Conservation (phyloP, 768 basidiomycete species). For the Inosperma sp. region DNA sequence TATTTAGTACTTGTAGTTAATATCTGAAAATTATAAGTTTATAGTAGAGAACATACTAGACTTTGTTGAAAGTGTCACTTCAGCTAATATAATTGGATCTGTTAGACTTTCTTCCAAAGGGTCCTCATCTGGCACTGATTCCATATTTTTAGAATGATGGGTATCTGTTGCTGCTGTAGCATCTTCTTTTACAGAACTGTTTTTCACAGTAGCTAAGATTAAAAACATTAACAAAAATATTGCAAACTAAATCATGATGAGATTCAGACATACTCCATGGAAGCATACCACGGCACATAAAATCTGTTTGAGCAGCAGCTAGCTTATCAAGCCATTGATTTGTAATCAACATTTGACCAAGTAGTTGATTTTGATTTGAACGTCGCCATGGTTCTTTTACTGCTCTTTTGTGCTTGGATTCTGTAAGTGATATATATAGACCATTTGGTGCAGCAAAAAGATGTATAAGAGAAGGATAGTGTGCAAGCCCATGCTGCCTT, state of each 20-base stretch:
- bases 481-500: conserved; percentile 14
- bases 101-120: not conserved
- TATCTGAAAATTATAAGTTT: not conserved
- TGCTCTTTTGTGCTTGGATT: conserved; percentile 19
- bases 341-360: conserved; percentile 7
- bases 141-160: no score
- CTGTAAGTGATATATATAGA: conserved; percentile 22
- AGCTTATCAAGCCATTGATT: conserved; percentile 9
- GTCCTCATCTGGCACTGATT: not conserved
- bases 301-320: conserved; percentile 3
- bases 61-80: not conserved
- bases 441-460: conserved; percentile 17
- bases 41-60: not conserved
- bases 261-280: not conserved
- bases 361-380: not conserved
- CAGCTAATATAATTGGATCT: not conserved
- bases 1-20: not conserved
- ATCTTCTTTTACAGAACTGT: not conserved
- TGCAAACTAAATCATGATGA: no score
- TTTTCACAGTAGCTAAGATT: not conserved
- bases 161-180: not conserved
- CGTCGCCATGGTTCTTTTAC: conserved; percentile 7
- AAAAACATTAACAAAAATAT: no score
- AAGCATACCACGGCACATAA: conserved; percentile 1
- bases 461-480: conserved; percentile 12